Percentiles rank a stretch among this genome's conserved stretches.
These are phyloP conservation scores for Phytophthora idaei DNA, from an alignment of 352 stramenopile species.

Conservation along the genomic window DNA sequence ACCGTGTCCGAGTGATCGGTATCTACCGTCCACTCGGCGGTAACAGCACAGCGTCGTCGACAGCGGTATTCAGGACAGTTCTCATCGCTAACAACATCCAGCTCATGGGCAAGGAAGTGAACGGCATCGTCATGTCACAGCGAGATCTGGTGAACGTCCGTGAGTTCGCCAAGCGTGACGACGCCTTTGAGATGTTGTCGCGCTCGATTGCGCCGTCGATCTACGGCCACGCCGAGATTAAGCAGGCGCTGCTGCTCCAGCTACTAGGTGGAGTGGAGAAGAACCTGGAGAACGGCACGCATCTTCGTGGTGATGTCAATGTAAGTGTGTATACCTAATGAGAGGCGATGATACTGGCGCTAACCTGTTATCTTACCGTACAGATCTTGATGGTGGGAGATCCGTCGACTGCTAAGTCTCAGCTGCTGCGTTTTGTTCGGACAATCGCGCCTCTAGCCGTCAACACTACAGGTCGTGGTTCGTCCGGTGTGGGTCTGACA, in stretches of 20 bases:
- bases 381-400: slow-evolving; percentile 97
- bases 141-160: slow-evolving; percentile 94
- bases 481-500: slow-evolving; percentile 95
- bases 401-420: slow-evolving; percentile 98
- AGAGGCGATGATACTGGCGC: not conserved
- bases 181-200: slow-evolving; percentile 94
- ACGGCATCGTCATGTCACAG: slow-evolving; percentile 91
- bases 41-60: slow-evolving; percentile 76
- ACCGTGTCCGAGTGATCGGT: slow-evolving; percentile 95
- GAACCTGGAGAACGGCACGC: slow-evolving; percentile 98
- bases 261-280: slow-evolving; percentile 93
- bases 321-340: slow-evolving; percentile 36
- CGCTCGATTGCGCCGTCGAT: slow-evolving; percentile 97
- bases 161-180: slow-evolving; percentile 89
- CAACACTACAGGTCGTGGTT: slow-evolving; percentile 85
- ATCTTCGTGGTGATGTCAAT: slow-evolving; percentile 99
- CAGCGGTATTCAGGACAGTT: slow-evolving; percentile 95
- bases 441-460: slow-evolving; percentile 95
- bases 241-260: slow-evolving; percentile 91
- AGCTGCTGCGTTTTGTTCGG: slow-evolving; percentile 97
- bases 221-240: slow-evolving; percentile 98
- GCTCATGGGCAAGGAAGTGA: slow-evolving; percentile 94
- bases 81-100: slow-evolving; percentile 97
- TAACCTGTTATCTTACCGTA: slow-evolving; percentile 1
- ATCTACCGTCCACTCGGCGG: slow-evolving; percentile 94